Conservation (phyloP, 306 rosid genomes). For the Cicer yamashitae region DNA sequence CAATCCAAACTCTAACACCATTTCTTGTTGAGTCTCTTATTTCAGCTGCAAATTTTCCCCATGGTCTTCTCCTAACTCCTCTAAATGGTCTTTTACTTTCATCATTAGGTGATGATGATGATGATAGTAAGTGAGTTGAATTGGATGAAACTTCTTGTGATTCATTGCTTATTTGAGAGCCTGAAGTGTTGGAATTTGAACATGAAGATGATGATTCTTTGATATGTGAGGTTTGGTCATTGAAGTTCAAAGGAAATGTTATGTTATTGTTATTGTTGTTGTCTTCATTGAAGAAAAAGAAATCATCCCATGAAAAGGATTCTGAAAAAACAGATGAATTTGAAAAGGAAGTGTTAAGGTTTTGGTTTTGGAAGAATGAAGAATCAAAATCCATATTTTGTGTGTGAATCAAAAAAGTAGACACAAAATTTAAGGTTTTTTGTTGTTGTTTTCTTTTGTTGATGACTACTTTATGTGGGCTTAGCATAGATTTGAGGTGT, state of each 20-base stretch:
- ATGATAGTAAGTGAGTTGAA: not conserved
- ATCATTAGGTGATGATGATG: not conserved
- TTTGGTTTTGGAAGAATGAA: slow-evolving; percentile 38
- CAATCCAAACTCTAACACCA: slow-evolving; percentile 91
- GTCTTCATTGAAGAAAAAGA: slow-evolving; percentile 43
- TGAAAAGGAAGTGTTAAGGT: slow-evolving; percentile 1
- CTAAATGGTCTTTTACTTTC: slow-evolving; percentile 46
- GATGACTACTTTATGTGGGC: slow-evolving; percentile 20
- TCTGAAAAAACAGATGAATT: slow-evolving; percentile 30
- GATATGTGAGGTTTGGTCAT: slow-evolving; percentile 10
- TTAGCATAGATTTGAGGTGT: not conserved
- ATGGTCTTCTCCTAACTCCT: slow-evolving; percentile 89
- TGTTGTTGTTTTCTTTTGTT: not conserved
- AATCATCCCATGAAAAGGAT: slow-evolving; percentile 44
- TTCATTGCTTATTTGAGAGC: slow-evolving; percentile 27
- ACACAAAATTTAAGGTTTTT: slow-evolving; percentile 7
- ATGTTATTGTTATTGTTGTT: slow-evolving; percentile 7
- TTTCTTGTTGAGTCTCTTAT: slow-evolving; percentile 87
- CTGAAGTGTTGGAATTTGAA: slow-evolving; percentile 42
- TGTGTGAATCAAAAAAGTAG: slow-evolving; percentile 8
- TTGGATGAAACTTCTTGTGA: slow-evolving; percentile 53
- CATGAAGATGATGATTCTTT: slow-evolving; percentile 42
- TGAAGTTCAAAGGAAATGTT: slow-evolving; percentile 22
- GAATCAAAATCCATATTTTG: slow-evolving; percentile 49
- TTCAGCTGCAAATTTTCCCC: slow-evolving; percentile 96